Percentiles rank a stretch among this genome's conserved stretches.
These are phyloP conservation scores for Santalum album DNA, from an alignment of 164 flowering plant genomes.

Conservation along the genomic window DNA sequence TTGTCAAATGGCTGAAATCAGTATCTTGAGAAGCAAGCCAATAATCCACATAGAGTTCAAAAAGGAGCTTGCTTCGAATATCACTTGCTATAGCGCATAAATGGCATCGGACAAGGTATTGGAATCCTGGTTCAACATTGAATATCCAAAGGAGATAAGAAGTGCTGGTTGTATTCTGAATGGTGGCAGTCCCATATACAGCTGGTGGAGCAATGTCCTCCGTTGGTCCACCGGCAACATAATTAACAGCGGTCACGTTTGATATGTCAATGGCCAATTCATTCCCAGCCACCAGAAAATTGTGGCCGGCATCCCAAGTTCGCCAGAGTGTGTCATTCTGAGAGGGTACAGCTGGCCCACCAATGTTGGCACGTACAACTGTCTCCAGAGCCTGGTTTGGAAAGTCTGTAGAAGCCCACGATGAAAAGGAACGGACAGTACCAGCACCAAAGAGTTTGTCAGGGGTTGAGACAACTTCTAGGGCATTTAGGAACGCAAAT, in stretches of 20 bases:
- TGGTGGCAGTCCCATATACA: background rate
- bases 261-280: conserved; percentile 22
- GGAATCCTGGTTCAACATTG: background rate
- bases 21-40: background rate
- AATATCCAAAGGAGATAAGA: background rate
- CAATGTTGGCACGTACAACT: conserved; percentile 68
- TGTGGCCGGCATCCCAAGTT: conserved; percentile 61
- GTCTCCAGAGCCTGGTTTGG: conserved; percentile 51
- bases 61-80: background rate
- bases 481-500: conserved; percentile 69
- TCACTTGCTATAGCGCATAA: background rate
- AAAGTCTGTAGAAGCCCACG: conserved; percentile 26
- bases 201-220: background rate
- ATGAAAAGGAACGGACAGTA: conserved; percentile 23
- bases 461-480: conserved; percentile 80
- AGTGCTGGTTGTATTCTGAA: background rate
- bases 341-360: conserved; percentile 47
- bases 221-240: background rate
- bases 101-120: background rate
- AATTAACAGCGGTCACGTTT: conserved; percentile 21
- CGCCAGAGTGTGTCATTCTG: conserved; percentile 62
- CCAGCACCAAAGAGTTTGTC: conserved; percentile 36
- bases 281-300: conserved; percentile 27
- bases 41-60: background rate
- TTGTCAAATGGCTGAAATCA: background rate